Conservation (phyloP, 2,329 filamentous ascomycete genomes). For the Xylaria sp. region DNA sequence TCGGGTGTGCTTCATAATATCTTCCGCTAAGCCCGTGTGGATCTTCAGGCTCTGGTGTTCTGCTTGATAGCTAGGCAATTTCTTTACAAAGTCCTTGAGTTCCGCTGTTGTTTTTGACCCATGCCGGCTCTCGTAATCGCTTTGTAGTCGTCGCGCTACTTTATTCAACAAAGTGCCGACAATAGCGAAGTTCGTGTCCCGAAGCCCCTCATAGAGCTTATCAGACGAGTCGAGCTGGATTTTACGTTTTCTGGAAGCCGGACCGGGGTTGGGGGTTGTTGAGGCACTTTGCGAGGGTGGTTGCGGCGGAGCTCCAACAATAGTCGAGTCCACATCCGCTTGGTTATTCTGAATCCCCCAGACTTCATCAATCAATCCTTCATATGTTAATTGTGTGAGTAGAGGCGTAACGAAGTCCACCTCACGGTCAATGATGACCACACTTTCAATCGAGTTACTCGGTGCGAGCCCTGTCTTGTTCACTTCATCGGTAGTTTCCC, state of each 20-base stretch:
- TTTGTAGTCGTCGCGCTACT: slow-evolving; percentile 84
- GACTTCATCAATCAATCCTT: slow-evolving; percentile 93
- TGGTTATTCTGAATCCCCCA: slow-evolving; percentile 94
- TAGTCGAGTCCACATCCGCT: slow-evolving; percentile 88
- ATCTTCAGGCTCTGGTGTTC: slow-evolving; percentile 93
- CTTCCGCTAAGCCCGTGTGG: slow-evolving; percentile 91
- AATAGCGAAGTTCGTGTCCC: slow-evolving; percentile 94
- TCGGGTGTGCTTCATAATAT: slow-evolving; percentile 92
- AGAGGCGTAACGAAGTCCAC: slow-evolving; percentile 92
- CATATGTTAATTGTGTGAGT: slow-evolving; percentile 95
- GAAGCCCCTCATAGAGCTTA: slow-evolving; percentile 85
- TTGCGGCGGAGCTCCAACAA: slow-evolving; percentile 79
- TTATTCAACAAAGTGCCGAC: slow-evolving; percentile 91
- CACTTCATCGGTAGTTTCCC: slow-evolving; percentile 74
- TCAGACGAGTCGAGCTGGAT: slow-evolving; percentile 90
- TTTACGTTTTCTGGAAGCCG: slow-evolving; percentile 80
- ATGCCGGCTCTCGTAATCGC: slow-evolving; percentile 88
- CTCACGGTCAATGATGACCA: slow-evolving; percentile 95
- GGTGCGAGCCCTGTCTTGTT: slow-evolving; percentile 77
- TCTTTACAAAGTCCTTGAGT: slow-evolving; percentile 93
- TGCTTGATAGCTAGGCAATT: slow-evolving; percentile 89
- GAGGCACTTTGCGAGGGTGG: slow-evolving; percentile 62
- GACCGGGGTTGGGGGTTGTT: slow-evolving; percentile 63
- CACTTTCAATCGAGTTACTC: slow-evolving; percentile 86
- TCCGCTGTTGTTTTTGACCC: slow-evolving; percentile 88